Base-by-base conservation (phyloP, 1,139 yeast genomes). In the Sugiyamaella paludigena region DNA sequence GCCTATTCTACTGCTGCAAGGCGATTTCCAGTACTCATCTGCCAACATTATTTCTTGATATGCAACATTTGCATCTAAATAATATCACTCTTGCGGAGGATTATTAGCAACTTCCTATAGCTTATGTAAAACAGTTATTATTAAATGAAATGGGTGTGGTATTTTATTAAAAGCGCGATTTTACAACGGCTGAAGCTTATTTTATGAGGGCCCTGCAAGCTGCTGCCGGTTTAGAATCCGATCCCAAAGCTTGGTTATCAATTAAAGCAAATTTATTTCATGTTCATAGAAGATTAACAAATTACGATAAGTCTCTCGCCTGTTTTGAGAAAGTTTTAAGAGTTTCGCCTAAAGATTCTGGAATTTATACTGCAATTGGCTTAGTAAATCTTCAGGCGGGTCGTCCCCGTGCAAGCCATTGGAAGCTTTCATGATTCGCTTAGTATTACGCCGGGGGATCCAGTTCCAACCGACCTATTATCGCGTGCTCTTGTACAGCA, bases 1-100 rank as follows among this genome's bases (percentile, higher is more conserved):
- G 98, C 98, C 0, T 94, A 91, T 68, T 92, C 98, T 1, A 91
- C 95, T 32, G 98, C 98, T 0, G 91, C 96, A 0, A 73, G 97
- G 52, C 75, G 91, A 44, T 94, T 92, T 62, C 97, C 96, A 0
- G 98, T 1, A 84, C 94, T 5, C 98, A 92, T 67, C 70, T 91
- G 44, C 98, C 98, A 1, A 83, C 87, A 59, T 71, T 94, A 51
- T 92, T 87, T 61, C 74, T 94, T 43, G 99, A 98, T 2, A 94
- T 92, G 96, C 98, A 94, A 69, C 94, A 92, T 67, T 71, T 89
- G 55, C 91, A 87, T 55, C 84, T 92, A 81, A 84, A 84, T 63
- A 91, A 91, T 59, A 71, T 87, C 46, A 78, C 83, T 11, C 72
- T 92, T 48, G 91, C 98, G 0, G 92, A 87, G 58, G 98, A 92